Conservation (phyloP, 805 yeast species). For the Kuraishia floccosa region DNA sequence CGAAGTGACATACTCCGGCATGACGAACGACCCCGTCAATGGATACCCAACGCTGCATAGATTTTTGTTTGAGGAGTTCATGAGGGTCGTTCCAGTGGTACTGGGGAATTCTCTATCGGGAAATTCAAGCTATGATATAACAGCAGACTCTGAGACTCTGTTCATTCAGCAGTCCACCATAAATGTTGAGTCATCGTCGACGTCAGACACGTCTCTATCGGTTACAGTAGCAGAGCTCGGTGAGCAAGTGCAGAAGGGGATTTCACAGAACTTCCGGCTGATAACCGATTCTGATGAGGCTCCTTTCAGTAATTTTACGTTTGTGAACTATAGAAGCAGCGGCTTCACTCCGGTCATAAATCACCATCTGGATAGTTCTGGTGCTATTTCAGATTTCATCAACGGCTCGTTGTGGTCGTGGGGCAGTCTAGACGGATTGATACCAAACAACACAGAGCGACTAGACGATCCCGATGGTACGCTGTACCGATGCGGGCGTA, state of each 20-base stretch:
- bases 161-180: conserved; percentile 4
- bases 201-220: neutral
- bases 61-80: conserved; percentile 21
- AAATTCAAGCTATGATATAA: conserved; percentile 19
- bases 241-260: neutral
- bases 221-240: neutral
- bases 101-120: conserved; percentile 13
- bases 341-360: conserved; percentile 64
- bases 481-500: no score
- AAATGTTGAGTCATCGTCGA: neutral
- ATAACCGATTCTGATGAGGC: conserved; percentile 22
- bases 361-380: conserved; percentile 15
- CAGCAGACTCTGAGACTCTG: conserved; percentile 8
- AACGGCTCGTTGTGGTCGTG: conserved; percentile 60
- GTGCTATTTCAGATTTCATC: conserved; percentile 19
- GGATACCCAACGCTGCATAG: conserved; percentile 23
- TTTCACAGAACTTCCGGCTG: conserved; percentile 5
- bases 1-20: neutral
- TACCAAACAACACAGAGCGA: conserved; percentile 1
- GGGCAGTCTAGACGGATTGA: conserved; percentile 22
- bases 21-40: neutral
- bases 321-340: conserved; percentile 28
- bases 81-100: conserved; percentile 25
- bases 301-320: conserved; percentile 25
- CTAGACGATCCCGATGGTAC: no score